Evolutionary conservation across 1,139 yeast species (phyloP).

Genomic region (Magnusiomyces fungicola): DNA sequence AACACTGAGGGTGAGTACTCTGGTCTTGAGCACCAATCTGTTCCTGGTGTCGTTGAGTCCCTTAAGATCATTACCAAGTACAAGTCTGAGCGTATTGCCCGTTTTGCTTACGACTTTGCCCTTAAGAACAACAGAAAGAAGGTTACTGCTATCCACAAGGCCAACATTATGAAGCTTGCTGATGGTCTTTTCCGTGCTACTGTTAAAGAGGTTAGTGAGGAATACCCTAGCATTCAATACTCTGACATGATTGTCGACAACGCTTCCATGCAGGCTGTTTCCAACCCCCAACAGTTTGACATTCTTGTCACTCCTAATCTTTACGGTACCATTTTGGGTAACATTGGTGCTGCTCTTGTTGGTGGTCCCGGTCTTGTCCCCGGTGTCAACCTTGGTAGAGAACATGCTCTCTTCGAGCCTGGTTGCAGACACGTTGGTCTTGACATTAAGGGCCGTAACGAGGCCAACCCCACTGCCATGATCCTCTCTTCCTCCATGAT

Average conservation of each 20-base stretch:
- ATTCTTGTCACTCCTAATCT: slow-evolving; percentile 96
- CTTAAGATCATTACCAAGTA: slow-evolving; percentile 89
- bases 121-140: slow-evolving; percentile 82
- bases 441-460: slow-evolving; percentile 88
- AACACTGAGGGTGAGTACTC: slow-evolving; percentile 98
- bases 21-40: slow-evolving; percentile 95
- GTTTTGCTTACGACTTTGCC: slow-evolving; percentile 96
- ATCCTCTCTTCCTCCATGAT: slow-evolving; percentile 82
- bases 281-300: slow-evolving; percentile 96
- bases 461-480: slow-evolving; percentile 98
- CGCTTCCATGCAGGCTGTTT: slow-evolving; percentile 99
- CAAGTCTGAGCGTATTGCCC: slow-evolving; percentile 95
- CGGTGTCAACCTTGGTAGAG: slow-evolving; percentile 97
- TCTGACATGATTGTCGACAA: slow-evolving; percentile 96
- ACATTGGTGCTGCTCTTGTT: slow-evolving; percentile 96
- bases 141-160: slow-evolving; percentile 97
- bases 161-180: slow-evolving; percentile 97
- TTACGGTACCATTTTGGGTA: slow-evolving; percentile 94
- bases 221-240: slow-evolving; percentile 77
- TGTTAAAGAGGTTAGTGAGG: slow-evolving; percentile 82
- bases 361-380: slow-evolving; percentile 99
- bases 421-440: slow-evolving; percentile 99
- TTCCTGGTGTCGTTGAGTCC: slow-evolving; percentile 96
- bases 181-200: slow-evolving; percentile 97
- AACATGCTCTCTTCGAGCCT: slow-evolving; percentile 96